Conservation (phyloP, 768 basidiomycete genomes). For the Piloderma croceum region DNA sequence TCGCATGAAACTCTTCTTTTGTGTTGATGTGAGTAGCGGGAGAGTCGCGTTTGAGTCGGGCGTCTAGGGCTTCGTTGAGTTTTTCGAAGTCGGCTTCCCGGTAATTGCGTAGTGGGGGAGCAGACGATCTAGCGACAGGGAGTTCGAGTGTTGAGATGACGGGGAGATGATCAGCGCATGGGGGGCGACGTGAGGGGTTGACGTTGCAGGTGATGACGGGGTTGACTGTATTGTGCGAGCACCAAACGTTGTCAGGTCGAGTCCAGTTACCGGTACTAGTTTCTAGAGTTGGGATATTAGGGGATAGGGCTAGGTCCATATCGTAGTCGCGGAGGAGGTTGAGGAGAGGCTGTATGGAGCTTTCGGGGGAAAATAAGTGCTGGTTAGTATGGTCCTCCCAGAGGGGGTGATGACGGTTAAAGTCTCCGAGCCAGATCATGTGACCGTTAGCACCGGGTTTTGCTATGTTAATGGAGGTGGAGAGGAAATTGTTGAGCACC, state of each 20-base stretch:
- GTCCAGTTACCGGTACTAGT: constrained; percentile 24
- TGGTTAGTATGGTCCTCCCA: constrained; percentile 15
- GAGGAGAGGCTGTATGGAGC: constrained; percentile 12
- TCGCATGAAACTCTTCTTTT: constrained; percentile 1
- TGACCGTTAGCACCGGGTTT: constrained; percentile 2
- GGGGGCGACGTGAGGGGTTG: constrained; percentile 5
- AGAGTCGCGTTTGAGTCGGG: not conserved
- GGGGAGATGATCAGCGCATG: constrained; percentile 30
- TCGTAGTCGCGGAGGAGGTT: constrained; percentile 14
- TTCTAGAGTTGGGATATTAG: constrained; percentile 22
- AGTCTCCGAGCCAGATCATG: constrained; percentile 20
- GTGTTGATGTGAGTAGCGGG: not conserved
- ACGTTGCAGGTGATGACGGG: constrained; percentile 22
- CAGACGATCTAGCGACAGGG: not conserved
- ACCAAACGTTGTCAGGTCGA: constrained; percentile 32
- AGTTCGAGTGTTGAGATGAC: constrained; percentile 22
- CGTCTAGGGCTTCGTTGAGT: constrained; percentile 11
- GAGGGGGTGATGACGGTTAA: constrained; percentile 21
- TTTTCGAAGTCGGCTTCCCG: constrained; percentile 16
- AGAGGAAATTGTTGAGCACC: constrained; percentile 3
- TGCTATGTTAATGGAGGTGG: not conserved
- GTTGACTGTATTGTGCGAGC: constrained; percentile 7
- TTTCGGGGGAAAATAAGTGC: constrained; percentile 17
- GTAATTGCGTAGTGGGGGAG: constrained; percentile 15
- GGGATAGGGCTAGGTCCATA: constrained; percentile 25